Evolutionary conservation across 176 grass and related monocot genomes (phyloP).

Genomic region (Triticum turgidum): DNA sequence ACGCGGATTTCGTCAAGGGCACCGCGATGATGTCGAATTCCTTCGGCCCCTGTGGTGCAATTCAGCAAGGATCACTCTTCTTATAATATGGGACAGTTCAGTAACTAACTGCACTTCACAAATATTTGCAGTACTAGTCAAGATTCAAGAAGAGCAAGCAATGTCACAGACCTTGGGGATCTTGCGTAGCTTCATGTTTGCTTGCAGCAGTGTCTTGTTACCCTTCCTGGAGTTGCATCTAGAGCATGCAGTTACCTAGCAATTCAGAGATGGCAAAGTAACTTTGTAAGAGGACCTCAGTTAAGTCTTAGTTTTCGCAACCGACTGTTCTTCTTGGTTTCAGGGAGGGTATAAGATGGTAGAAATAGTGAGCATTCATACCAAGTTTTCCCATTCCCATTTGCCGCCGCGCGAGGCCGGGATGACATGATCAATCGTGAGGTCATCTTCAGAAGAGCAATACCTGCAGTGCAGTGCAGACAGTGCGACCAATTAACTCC

Average conservation of each 20-base stretch:
- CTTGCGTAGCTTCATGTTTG: conserved; percentile 78
- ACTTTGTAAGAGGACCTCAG: background rate
- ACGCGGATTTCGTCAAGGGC: conserved; percentile 58
- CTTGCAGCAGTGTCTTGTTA: conserved; percentile 71
- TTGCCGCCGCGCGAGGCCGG: conserved; percentile 77
- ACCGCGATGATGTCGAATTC: conserved; percentile 84
- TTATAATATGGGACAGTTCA: background rate
- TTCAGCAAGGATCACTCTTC: conserved; percentile 9
- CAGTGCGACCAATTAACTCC: background rate
- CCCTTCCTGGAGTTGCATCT: conserved; percentile 95
- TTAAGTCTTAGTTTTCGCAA: background rate
- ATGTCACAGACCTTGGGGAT: conserved; percentile 52
- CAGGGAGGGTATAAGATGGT: background rate
- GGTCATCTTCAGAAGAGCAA: conserved; percentile 69
- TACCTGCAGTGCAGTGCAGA: conserved; percentile 52
- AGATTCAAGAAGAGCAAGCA: background rate
- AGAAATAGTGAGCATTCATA: background rate
- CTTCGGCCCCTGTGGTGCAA: conserved; percentile 57
- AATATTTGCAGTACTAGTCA: background rate
- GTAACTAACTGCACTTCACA: background rate
- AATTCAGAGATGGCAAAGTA: conserved; percentile 1
- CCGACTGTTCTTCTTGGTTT: background rate
- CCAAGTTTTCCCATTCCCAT: conserved; percentile 98
- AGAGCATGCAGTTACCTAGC: conserved; percentile 84
- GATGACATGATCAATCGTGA: conserved; percentile 96